Evolutionary conservation across 352 stramenopile genomes (phyloP), one percentile per base, ranked within the genome.

Genomic region (Pseudoperonospora humuli): DNA sequence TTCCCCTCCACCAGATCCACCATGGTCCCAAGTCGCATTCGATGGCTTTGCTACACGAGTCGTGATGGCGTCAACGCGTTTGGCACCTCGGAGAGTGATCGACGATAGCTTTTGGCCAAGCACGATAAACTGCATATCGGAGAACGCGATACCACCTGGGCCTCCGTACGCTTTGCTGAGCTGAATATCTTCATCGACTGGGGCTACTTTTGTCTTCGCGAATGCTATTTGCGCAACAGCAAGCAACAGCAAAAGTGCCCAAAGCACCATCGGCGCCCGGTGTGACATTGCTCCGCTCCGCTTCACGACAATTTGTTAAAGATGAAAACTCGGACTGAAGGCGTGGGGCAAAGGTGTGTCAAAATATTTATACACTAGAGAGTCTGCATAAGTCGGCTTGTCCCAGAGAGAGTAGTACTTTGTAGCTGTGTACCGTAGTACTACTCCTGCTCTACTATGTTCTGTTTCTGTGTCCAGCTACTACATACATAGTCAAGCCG

Each of bases 71-170:
- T 56, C 38, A 7, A 64, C 20, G 26, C 50, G 13, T n/a, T 32
- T 13, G 5, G 35, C 36, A 18, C 34, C 44, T n/a, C 56, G 39
- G 1, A 61, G 40, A 13, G 39, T 53, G 20, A 65, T 34, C 19
- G 56, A 57, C 9, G 20, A 46, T 8, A 64, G 23, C 10, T 15
- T 61, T 21, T 57, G 44, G 15, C 44, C 56, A 8, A 61, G 27
- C 7, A 19, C 47, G 25, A 57, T 46, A 8, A 18, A 33, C 3
- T 39, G 20, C 10, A 64, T 45, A 21, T 64, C 50, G 21, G 55
- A 60, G 45, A 64, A 61, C 29, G 45, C 44, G 26, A 43, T 26
- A 10, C 39, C 55, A 14, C 47, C 24, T 7, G 29, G 11, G 0
- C 44, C 55, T 3, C 50, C 55, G 29, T 36, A 61, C 3, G 37